These are phyloP conservation scores for Puya raimondii DNA, from an alignment of 176 grass and related monocot species.

Conservation along the genomic window DNA sequence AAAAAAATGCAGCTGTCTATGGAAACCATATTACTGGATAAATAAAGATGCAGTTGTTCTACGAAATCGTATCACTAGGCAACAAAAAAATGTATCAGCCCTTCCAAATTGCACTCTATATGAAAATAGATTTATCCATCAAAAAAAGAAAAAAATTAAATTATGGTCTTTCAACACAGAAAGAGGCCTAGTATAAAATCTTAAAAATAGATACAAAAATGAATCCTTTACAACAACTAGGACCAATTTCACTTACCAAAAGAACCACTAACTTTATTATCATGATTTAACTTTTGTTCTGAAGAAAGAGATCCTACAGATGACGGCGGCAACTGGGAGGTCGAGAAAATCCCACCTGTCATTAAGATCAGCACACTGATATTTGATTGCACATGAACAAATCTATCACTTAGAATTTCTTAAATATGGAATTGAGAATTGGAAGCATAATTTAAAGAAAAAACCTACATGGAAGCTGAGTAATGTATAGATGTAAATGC, in stretches of 20 bases:
- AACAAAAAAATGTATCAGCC: no score
- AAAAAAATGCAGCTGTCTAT: no score
- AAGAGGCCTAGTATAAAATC: no score
- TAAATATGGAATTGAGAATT: neutral
- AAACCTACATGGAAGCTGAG: slow-evolving; percentile 49
- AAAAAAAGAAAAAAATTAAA: no score
- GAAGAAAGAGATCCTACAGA: neutral
- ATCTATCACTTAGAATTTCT: slow-evolving; percentile 5
- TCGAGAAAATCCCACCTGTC: neutral
- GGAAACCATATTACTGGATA: no score
- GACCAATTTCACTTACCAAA: neutral
- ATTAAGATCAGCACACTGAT: neutral
- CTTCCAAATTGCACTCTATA: no score
- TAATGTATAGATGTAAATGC: slow-evolving; percentile 69
- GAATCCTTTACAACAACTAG: neutral
- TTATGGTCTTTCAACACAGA: no score
- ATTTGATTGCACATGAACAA: neutral
- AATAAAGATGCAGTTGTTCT: no score
- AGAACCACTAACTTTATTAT: neutral
- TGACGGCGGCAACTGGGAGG: no score
- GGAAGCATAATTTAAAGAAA: neutral
- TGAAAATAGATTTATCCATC: no score
- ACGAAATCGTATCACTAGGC: no score
- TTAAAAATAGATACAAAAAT: neutral
- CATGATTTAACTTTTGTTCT: neutral